Evolutionary conservation across 2,329 filamentous ascomycete species (phyloP), one percentile per base, ranked within the genome.

Genomic region (Zymoseptoria ardabiliae): DNA sequence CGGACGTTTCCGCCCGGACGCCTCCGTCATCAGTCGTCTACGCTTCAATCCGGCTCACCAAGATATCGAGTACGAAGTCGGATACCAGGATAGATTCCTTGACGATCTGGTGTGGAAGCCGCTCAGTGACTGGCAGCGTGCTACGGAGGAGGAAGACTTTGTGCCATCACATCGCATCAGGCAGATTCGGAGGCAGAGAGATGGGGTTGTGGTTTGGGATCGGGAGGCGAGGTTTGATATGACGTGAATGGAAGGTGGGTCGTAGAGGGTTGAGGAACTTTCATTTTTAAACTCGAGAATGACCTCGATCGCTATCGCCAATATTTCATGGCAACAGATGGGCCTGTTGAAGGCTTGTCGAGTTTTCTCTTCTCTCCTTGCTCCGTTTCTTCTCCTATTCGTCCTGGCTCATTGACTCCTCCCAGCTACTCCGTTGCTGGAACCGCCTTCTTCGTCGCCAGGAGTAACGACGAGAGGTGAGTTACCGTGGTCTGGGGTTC

Each of bases 61-160:
- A 54, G 72, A 72, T 4, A 66, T 68, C 4, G 72, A 80, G 54
- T 83, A 78, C 64, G 71, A 81, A 11, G 77, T 83, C 28, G 81
- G 80, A 2, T 83, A 83, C 60, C 71, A 79, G 21, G 81, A 84
- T 65, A 75, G 81, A 9, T 83, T 83, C 57, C 58, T 59, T 25
- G 53, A 60, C 8, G 80, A 79, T 0, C 72, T 77, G 20, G 73
- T 77, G 58, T 81, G 82, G 69, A 75, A 76, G 10, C 65, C 71
- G 8, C 69, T 82, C 2, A 73, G 75, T 52, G 73, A 71, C n/a
- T 83, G 81, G 81, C 59, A 81, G 65, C 77, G 73, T 19, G 80
- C 82, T 53, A 75, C 77, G 30, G 82, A 81, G 9, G 74, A 83
- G 25, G 80, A 83, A 60, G 81, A 83, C 53, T 83, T 82, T 58